Evolutionary conservation across 2,329 filamentous ascomycete species (phyloP), one percentile per base, ranked within the genome.

Genomic region (Lecanoromycetidae sp.): DNA sequence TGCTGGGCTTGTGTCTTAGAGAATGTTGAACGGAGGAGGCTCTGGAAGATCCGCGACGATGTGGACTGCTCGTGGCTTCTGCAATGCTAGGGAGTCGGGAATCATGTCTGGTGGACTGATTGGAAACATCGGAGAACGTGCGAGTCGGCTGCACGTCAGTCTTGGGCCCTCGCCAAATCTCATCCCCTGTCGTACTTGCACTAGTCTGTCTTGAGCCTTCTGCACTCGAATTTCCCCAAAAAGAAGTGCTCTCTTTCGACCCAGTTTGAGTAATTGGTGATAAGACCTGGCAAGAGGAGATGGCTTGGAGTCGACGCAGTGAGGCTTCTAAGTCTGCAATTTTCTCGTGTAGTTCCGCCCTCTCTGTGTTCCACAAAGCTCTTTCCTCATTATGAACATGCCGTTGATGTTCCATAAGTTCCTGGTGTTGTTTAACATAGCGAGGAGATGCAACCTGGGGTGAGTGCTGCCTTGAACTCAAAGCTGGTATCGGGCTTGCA

Each of bases 361-460:
- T 38, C 39, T 54, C 52, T 9, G 35, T 47, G 15, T 44, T 40
- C 52, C 52, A 54, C 37, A 52, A 30, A 15, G 27, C 48, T 34
- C 52, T 38, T 30, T 54, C 52, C 27, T 44, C 44, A 7, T 51
- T 37, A 15, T 46, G 40, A 1, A 26, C 39, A 20, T 53, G 27
- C n/a, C 52, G 51, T 25, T 52, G 48, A 32, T 41, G 37, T 19
- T 51, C 41, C 36, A 54, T 46, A 5, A 51, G 30, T 5, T 36
- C 38, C n/a, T 43, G 43, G 19, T 35, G 49, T 12, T 54, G 51
- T 15, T 47, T 44, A 7, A 51, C 25, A 26, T 53, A 52, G n/a
- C 37, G 40, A 7, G 38, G 19, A 9, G 51, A 52, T 17, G 46
- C 46, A 20, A 25, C n/a, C 12, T 50, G 48, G 3, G 35, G 23